Base-by-base conservation (phyloP, 192 early-diverging fungal species). In the Chytriomyces hyalinus region DNA sequence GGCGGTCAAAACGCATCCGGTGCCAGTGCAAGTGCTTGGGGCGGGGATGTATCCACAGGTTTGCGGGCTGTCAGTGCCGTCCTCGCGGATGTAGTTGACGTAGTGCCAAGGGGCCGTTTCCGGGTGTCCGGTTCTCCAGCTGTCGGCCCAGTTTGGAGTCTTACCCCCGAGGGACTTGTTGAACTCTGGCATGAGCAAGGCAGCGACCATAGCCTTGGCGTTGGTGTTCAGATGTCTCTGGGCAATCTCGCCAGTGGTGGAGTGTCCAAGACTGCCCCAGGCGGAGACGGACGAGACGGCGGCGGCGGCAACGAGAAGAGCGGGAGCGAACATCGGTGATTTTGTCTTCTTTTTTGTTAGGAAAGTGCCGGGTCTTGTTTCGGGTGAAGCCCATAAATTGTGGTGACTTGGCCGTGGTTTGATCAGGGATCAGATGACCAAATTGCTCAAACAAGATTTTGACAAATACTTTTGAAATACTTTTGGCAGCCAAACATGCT, bases 101-200 rank as follows among this genome's bases (percentile, higher is more conserved):
- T 24, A 71, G 48, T 71, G 70, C 70, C 70, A 71, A 8, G 24
- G 6, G 24, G 70, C 70, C 0, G 70, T 71, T 28, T 49, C 70
- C 11, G 44, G 48, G 26, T 71, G 70, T 8, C 11, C 48, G 10
- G 9, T 43, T 57, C 70, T 57, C 70, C 70, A 71, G 9, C 15
- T 51, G 48, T 71, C 70, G 20, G 70, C 70, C 70, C 70, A 71
- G 50, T 71, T 71, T 28, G 70, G 44, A 6, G 70, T 71, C 51
- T 20, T 13, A 49, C 70, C 70, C 0, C 49, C 17, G 50, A 71
- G 53, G 36, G 70, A 59, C 6, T 7, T 28, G 13, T 49, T 43
- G 51, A 57, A 71, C 50, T 43, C 26, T 15, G 49, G 26, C 44
- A 49, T 49, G n/a, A 71, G 20, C 13, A 71, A 51, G 17, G 50